A percentile compares a stretch with the other conserved stretches of the same genome.
Conservation (phyloP, 139 green algal species). For the Tetraselmis striata region DNA sequence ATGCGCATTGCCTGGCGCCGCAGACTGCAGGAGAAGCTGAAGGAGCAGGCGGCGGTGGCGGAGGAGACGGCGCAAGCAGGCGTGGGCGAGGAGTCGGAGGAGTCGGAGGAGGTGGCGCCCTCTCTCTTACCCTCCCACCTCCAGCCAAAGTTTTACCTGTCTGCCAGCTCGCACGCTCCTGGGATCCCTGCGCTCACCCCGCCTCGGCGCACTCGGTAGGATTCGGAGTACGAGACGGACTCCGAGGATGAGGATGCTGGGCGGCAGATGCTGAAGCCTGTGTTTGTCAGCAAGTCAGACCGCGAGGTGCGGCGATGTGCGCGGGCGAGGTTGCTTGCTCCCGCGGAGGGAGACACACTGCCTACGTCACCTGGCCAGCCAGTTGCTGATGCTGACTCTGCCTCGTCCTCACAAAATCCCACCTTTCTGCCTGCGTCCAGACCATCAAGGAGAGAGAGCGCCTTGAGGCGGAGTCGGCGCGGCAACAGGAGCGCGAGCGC, state of each 20-base stretch:
- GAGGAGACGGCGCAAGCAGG: slow-evolving; percentile 20
- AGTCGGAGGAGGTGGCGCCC: slow-evolving; percentile 17
- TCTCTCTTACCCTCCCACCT: neutral
- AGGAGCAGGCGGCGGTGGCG: slow-evolving; percentile 38
- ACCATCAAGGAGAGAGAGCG: slow-evolving; percentile 64
- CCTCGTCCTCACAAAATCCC: too few relatives aligned
- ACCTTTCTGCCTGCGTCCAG: too few relatives aligned
- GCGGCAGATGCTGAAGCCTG: slow-evolving; percentile 67
- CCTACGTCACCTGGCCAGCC: too few relatives aligned
- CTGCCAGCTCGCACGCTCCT: too few relatives aligned
- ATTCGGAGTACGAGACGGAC: slow-evolving; percentile 75
- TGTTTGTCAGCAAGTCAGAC: slow-evolving; percentile 76
- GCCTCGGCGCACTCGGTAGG: too few relatives aligned
- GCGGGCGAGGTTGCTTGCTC: too few relatives aligned
- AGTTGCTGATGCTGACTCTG: too few relatives aligned
- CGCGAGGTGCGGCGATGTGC: slow-evolving; percentile 50
- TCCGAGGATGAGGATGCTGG: slow-evolving; percentile 49
- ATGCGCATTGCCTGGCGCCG: neutral
- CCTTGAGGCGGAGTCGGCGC: slow-evolving; percentile 52
- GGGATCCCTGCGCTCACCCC: too few relatives aligned
- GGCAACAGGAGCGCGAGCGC: slow-evolving; percentile 23
- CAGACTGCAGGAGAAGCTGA: slow-evolving; percentile 41
- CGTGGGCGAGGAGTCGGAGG: neutral
- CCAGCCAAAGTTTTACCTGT: too few relatives aligned
- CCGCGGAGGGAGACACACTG: too few relatives aligned